phyloP scores from a whole-genome alignment of 1,139 yeast species.

The Torulaspora globosa region DNA sequence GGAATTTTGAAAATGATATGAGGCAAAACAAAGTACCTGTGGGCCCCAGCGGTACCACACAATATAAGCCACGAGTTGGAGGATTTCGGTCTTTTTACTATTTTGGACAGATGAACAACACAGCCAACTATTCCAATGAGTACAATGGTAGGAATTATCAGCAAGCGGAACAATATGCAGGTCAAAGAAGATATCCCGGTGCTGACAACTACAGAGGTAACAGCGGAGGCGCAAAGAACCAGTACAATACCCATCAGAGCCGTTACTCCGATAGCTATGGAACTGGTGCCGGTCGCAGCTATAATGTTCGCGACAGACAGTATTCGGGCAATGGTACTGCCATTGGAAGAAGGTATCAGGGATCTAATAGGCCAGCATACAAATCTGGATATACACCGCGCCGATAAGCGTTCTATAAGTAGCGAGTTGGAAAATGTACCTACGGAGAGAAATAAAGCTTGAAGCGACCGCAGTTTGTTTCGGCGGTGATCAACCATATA shows the following conservation, averaged over 20 bases:
- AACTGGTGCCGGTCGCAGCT: slow-evolving; percentile 4
- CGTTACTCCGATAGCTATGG: slow-evolving; percentile 6
- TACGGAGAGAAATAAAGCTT: too few species aligned
- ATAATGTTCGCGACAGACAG: slow-evolving; percentile 6
- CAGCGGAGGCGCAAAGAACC: slow-evolving; percentile 10
- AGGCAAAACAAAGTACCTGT: slow-evolving; percentile 34
- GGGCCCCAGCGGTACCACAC: slow-evolving; percentile 40
- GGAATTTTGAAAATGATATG: slow-evolving; percentile 34
- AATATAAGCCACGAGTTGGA: slow-evolving; percentile 42
- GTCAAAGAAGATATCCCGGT: slow-evolving; percentile 15
- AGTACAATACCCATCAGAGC: slow-evolving; percentile 11
- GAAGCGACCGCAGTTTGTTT: too few species aligned
- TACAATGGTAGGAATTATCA: slow-evolving; percentile 21
- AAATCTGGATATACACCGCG: slow-evolving; percentile 2
- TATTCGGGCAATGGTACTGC: neutral
- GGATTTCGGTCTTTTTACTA: slow-evolving; percentile 41
- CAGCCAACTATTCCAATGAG: slow-evolving; percentile 14
- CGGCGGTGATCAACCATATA: too few species aligned
- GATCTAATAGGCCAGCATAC: slow-evolving; percentile 1
- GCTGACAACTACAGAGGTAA: slow-evolving; percentile 3
- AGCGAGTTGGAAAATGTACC: too few species aligned
- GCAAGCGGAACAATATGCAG: slow-evolving; percentile 27
- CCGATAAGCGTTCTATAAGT: neutral
- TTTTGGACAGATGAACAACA: slow-evolving; percentile 20
- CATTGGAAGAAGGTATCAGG: slow-evolving; percentile 7